phyloP scores from a whole-genome alignment of 768 basidiomycete species.

The Collybiopsis confluens region DNA sequence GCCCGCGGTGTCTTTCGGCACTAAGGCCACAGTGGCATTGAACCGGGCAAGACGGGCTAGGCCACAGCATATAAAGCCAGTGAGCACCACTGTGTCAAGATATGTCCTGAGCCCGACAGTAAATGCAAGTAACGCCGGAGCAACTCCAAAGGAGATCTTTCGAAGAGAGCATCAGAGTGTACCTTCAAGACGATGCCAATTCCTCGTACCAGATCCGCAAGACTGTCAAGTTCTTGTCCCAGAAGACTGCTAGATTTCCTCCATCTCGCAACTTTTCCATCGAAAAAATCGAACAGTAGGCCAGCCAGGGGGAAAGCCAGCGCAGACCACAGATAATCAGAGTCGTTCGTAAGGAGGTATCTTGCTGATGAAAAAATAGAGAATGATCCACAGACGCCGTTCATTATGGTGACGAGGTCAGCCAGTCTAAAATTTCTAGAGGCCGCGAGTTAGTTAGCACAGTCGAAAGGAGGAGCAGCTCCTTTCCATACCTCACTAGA shows the following conservation, averaged over 20 bases:
- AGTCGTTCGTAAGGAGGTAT: constrained; percentile 79
- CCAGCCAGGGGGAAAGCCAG: constrained; percentile 86
- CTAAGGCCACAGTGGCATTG: constrained; percentile 94
- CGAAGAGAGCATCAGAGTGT: constrained; percentile 5
- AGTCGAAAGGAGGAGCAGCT: constrained; percentile 8
- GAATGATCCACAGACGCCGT: constrained; percentile 95
- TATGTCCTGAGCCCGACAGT: constrained; percentile 87
- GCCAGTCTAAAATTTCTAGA: constrained; percentile 94
- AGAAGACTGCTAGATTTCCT: constrained; percentile 92
- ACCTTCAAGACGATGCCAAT: constrained; percentile 1
- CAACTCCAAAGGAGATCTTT: constrained; percentile 97
- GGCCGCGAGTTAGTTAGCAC: constrained; percentile 13
- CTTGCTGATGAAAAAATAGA: constrained; percentile 91
- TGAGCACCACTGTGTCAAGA: constrained; percentile 82
- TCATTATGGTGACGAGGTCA: constrained; percentile 98
- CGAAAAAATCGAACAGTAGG: constrained; percentile 95
- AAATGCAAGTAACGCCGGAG: constrained; percentile 91
- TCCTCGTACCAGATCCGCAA: constrained; percentile 83
- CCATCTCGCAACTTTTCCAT: constrained; percentile 98
- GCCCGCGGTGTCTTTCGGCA: constrained; percentile 83
- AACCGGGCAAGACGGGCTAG: constrained; percentile 96
- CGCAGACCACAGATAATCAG: constrained; percentile 81
- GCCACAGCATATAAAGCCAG: constrained; percentile 92
- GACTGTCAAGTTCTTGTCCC: constrained; percentile 95
- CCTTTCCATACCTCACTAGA: constrained; percentile 73